Evolutionary conservation across 805 yeast genomes (phyloP).

Genomic region (Vanderwaltozyma polyspora): DNA sequence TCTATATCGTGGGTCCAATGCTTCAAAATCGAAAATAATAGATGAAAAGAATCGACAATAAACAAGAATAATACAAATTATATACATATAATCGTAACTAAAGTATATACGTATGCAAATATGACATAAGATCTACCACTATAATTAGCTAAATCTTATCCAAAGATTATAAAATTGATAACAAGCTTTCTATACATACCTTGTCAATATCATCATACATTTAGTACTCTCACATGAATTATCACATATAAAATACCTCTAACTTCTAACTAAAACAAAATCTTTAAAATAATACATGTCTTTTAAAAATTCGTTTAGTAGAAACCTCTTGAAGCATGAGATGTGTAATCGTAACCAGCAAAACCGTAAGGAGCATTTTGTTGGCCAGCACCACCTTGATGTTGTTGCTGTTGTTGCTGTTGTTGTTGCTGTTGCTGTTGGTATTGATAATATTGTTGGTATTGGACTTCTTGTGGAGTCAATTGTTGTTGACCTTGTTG

Average conservation of each 20-base stretch:
- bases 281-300: too few relatives aligned
- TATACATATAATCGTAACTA: slow-evolving; percentile 4
- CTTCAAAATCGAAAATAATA: too few relatives aligned
- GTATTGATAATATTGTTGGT: slow-evolving; percentile 27
- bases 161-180: background rate
- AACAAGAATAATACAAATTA: slow-evolving; percentile 4
- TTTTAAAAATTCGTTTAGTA: slow-evolving; percentile 15
- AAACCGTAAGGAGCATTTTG: slow-evolving; percentile 25
- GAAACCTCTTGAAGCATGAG: slow-evolving; percentile 27
- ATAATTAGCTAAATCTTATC: background rate
- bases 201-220: too few relatives aligned
- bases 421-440: slow-evolving; percentile 22
- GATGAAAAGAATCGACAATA: too few relatives aligned
- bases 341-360: slow-evolving; percentile 25
- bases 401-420: slow-evolving; percentile 19
- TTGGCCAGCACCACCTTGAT: slow-evolving; percentile 21
- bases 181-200: too few relatives aligned
- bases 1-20: too few relatives aligned
- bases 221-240: too few relatives aligned
- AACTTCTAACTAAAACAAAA: too few relatives aligned
- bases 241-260: too few relatives aligned
- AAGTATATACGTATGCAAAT: slow-evolving; percentile 14
- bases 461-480: slow-evolving; percentile 24
- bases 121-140: slow-evolving; percentile 1
- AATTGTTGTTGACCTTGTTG: slow-evolving; percentile 17